A percentile compares a stretch with the other conserved stretches of the same genome.
These are phyloP conservation scores for Vigna radiata DNA, from an alignment of 306 rosid species.

Conservation along the genomic window DNA sequence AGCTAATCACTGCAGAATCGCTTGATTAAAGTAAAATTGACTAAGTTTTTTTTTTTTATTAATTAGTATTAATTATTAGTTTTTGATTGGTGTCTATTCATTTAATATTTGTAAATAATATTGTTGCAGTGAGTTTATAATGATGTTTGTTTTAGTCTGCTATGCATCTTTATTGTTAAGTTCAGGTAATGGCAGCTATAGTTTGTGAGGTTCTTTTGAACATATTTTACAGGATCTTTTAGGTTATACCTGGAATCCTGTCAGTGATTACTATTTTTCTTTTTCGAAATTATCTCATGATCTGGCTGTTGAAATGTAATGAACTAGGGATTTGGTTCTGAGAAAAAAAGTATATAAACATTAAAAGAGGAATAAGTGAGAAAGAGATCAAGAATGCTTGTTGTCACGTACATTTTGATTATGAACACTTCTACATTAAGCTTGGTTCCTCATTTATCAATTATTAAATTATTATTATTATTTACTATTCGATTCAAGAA, in stretches of 20 bases:
- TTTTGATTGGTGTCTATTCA: constrained; percentile 17
- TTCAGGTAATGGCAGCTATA: constrained; percentile 16
- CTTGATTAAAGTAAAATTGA: constrained; percentile 39
- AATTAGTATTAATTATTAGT: neutral
- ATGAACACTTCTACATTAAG: constrained; percentile 11
- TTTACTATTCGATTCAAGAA: neutral
- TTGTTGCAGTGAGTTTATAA: constrained; percentile 36
- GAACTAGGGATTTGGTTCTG: constrained; percentile 34
- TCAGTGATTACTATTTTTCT: constrained; percentile 24
- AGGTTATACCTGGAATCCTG: constrained; percentile 33
- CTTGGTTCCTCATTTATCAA: neutral
- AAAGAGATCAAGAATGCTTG: constrained; percentile 12
- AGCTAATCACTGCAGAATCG: constrained; percentile 25
- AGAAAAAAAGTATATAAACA: constrained; percentile 5
- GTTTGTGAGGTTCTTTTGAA: constrained; percentile 22
- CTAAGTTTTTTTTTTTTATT: constrained; percentile 2
- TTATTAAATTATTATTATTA: neutral
- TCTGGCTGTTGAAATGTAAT: constrained; percentile 48
- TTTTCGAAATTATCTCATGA: constrained; percentile 21
- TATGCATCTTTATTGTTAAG: constrained; percentile 32
- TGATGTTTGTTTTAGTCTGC: constrained; percentile 21
- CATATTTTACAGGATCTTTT: constrained; percentile 36
- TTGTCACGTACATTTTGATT: constrained; percentile 21
- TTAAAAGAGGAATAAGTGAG: constrained; percentile 10
- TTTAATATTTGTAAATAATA: constrained; percentile 22